Evolutionary conservation across 2,329 filamentous ascomycete species (phyloP), one percentile per base, ranked within the genome.

Genomic region (Aspergillus melleus): DNA sequence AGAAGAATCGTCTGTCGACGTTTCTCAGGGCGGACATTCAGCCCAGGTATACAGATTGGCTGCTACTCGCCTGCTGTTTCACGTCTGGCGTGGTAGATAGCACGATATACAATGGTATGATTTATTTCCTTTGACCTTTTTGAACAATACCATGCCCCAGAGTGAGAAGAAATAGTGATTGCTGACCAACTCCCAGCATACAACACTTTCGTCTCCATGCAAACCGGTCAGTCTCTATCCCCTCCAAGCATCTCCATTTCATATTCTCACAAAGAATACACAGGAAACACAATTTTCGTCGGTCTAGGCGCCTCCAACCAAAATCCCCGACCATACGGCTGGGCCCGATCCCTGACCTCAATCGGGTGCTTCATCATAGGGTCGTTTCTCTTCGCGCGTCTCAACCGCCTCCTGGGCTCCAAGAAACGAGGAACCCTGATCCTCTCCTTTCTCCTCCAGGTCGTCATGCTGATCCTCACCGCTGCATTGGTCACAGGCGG

Each of bases 201-300:
- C 50, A 73, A 76, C 26, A 79, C 76, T 12, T 79, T 79, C 58
- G 77, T 79, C 2, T 62, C 60, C 16, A 58, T 55, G 24, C 56
- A 51, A 52, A 46, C 30, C 26, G 10, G 39, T 42, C 32, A 19
- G 42, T 47, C 20, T 12, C 14, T 26, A n/a, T 10, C 9, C 6
- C 3, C 11, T 9, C 8, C 12, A 42, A 22, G 1, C 12, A 22
- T 9, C 14, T 42, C 6, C 16, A 46, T 1, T n/a, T 32, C 22
- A 19, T 50, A 2, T 24, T 3, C 12, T 32, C 20, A 12, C 51
- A 11, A 20, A 57, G 20, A 12, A 51, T 1, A 3, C 26, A 12
- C 46, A 72, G 76, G 77, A 56, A 79, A 79, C 55, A 79, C 76
- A 19, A 77, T 79, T 50, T 79, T 79, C 62, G 68, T 79, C n/a